Evolutionary conservation across 192 early-diverging fungal genomes (phyloP).

Genomic region (Entomortierella chlamydospora): DNA sequence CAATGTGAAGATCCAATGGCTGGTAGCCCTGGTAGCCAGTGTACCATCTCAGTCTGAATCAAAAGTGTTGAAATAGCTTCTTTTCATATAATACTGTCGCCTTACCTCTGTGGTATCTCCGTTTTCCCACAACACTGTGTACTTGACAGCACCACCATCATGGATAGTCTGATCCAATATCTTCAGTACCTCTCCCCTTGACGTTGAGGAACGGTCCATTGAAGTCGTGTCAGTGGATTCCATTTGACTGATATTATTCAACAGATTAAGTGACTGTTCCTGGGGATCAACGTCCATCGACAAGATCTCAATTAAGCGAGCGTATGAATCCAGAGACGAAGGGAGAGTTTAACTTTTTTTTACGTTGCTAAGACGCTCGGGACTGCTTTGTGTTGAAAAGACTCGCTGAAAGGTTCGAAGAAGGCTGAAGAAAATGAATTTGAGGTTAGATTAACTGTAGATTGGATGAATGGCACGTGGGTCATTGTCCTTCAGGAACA

Average conservation of each 20-base stretch:
- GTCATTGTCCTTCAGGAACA: no score
- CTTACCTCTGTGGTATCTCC: constrained; percentile 57
- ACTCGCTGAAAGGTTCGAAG: no score
- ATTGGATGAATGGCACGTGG: no score
- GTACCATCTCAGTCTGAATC: background rate
- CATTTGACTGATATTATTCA: constrained; percentile 3
- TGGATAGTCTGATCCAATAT: constrained; percentile 49
- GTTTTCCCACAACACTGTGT: constrained; percentile 53
- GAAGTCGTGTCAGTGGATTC: background rate
- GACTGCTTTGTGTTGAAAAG: background rate
- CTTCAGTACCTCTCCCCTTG: constrained; percentile 41
- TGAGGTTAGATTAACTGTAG: no score
- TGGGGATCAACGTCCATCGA: constrained; percentile 37
- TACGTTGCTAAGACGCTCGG: background rate
- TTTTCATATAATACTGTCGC: background rate
- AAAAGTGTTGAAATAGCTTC: background rate
- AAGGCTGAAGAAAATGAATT: no score
- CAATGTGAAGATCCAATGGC: background rate
- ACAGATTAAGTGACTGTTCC: constrained; percentile 21
- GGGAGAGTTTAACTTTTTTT: background rate
- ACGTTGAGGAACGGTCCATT: background rate
- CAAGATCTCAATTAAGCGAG: background rate
- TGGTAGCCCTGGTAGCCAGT: background rate
- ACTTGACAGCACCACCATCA: constrained; percentile 49
- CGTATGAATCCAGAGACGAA: background rate